Percentiles rank a stretch among this genome's conserved stretches.
Evolutionary conservation across 2,329 filamentous ascomycete species (phyloP).

Genomic region (Akanthomyces dipterigenus): DNA sequence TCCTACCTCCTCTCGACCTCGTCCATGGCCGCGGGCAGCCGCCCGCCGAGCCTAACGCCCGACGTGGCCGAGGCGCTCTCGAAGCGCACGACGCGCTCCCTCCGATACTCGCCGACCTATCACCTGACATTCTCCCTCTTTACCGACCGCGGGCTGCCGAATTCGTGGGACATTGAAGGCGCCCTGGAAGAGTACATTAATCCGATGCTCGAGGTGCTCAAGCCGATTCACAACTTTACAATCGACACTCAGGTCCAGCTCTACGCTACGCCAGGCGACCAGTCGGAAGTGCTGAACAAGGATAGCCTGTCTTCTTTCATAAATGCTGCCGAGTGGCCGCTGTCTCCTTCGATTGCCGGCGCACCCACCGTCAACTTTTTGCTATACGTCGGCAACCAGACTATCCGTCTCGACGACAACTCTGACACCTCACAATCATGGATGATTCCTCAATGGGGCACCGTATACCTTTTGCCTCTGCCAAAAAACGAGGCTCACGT

Average conservation of each 20-base stretch:
- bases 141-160: constrained; percentile 69
- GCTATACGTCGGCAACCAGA: constrained; percentile 77
- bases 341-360: constrained; percentile 86
- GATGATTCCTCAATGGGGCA: constrained; percentile 95
- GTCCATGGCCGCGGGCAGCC: constrained; percentile 42
- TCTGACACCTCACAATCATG: constrained; percentile 57
- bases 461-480: constrained; percentile 52
- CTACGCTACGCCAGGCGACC: constrained; percentile 67
- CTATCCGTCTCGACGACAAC: constrained; percentile 47
- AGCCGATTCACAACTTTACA: constrained; percentile 86
- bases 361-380: constrained; percentile 96
- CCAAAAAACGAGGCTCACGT: constrained; percentile 44
- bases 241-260: constrained; percentile 95
- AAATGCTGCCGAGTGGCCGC: constrained; percentile 95
- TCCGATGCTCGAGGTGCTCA: constrained; percentile 72
- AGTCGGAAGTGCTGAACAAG: constrained; percentile 62
- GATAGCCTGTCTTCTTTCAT: constrained; percentile 91
- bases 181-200: constrained; percentile 75
- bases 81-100: constrained; percentile 72
- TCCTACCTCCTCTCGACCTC: constrained; percentile 62
- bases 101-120: constrained; percentile 90
- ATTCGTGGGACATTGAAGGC: constrained; percentile 82
- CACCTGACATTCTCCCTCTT: constrained; percentile 96
- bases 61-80: constrained; percentile 50
- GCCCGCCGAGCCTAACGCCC: constrained; percentile 39